Evolutionary conservation across 768 basidiomycete genomes (phyloP), one percentile per base, ranked within the genome.

Genomic region (Macrolepiota dolichaula): DNA sequence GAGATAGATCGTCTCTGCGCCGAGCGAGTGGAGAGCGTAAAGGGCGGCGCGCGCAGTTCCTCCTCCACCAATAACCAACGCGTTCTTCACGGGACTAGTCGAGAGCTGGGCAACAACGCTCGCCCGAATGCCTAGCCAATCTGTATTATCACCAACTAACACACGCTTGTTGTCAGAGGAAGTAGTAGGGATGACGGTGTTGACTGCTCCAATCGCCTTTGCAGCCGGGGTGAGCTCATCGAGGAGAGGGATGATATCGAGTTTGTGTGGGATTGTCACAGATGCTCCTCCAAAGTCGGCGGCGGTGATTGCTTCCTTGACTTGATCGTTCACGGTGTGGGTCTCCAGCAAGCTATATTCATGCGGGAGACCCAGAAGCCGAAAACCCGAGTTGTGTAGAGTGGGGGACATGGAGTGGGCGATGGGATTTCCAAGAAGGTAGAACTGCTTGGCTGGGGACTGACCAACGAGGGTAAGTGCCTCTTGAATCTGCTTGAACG

Each of bases 181-280:
- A 29, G 32, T 25, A n/a, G 46, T 46, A 50, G 89, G 87, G 17
- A 94, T 81, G 72, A 98, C 84, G 47, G 96, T 98, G 73, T 99
- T 98, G 64, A 98, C 93, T 0, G 97, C 97, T 0, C 97, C 97
- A 62, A 99, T 95, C 3, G 83, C 78, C 66, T 85, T 77, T 1
- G 95, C 97, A 22, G 94, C 87, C 0, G 86, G 84, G 0, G 95
- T 91, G 44, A 98, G 74, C 56, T 77, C 75, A 68, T 96, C 91
- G 54, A 99, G 83, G 4, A 91, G 77, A 1, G 90, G 85, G 51
- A 98, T 93, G 64, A 98, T 80, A 62, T 93, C 91, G 40, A 96
- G 78, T 74, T 99, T 99, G 80, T 89, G 88, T 1, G 97, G 97
- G 64, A 98, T 98, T 19, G 97, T 99, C 27, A 98, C 94, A 4